Conservation (phyloP, 1,284 basidiomycete species). For the Schizophyllum commune region DNA sequence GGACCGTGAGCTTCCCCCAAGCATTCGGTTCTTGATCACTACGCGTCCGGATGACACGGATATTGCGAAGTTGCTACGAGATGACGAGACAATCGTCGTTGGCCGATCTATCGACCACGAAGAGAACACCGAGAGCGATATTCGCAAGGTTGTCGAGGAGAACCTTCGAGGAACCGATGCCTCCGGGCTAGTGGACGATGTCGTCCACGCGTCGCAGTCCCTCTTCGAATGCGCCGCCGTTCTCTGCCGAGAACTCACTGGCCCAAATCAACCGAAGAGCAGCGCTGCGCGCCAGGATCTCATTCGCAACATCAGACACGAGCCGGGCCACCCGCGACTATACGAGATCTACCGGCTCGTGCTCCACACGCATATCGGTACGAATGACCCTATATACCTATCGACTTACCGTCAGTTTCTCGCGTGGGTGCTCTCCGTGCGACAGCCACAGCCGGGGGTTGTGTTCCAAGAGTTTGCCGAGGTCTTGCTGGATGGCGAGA, state of each 20-base stretch:
- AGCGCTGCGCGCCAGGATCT: not conserved
- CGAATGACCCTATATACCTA: not conserved
- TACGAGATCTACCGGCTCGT: not conserved
- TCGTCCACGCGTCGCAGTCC: not conserved
- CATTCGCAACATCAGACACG: not conserved
- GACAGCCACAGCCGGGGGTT: not conserved
- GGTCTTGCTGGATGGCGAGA: not conserved
- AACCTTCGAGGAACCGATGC: too few relatives aligned
- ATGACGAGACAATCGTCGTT: too few relatives aligned
- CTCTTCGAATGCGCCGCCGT: not conserved
- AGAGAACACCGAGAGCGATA: too few relatives aligned
- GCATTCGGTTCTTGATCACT: too few relatives aligned
- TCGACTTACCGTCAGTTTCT: not conserved
- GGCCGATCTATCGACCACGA: too few relatives aligned
- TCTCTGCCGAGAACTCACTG: not conserved
- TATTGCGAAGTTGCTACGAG: too few relatives aligned
- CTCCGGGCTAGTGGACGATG: not conserved
- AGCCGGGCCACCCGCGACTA: not conserved
- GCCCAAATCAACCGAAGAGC: not conserved
- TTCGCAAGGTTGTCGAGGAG: too few relatives aligned
- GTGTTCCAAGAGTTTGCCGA: not conserved
- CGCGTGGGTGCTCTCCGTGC: not conserved
- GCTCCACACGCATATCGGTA: not conserved
- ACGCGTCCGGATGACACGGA: too few relatives aligned
- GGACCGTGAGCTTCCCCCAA: too few relatives aligned